A percentile compares a stretch with the other conserved stretches of the same genome.
Evolutionary conservation across 108 stramenopile species (phyloP).

Genomic region (Hondaea fermentalgiana): DNA sequence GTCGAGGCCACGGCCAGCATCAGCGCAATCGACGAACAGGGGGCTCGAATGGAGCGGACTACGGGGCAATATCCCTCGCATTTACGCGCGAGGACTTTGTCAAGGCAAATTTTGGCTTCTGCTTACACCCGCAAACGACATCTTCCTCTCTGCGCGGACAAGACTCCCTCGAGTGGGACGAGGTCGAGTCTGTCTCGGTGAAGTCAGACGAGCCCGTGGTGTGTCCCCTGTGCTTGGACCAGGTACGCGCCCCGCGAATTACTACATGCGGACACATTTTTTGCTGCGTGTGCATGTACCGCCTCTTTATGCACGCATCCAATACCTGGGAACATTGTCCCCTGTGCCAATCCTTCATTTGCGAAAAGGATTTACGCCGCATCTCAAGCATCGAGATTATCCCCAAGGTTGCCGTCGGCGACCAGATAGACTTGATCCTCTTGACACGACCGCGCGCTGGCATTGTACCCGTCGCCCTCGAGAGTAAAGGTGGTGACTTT

Average conservation of each 20-base stretch:
- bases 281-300: background rate
- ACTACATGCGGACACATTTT: background rate
- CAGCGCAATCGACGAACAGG: background rate
- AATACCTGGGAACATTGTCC: background rate
- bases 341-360: background rate
- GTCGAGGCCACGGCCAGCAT: background rate
- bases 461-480: background rate
- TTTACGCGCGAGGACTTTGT: background rate
- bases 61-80: background rate
- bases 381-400: background rate
- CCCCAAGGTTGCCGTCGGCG: background rate
- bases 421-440: background rate
- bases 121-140: background rate
- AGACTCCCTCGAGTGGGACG: background rate
- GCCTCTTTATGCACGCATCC: background rate
- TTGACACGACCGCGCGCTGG: background rate
- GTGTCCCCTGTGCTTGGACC: background rate
- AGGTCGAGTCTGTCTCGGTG: background rate
- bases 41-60: background rate
- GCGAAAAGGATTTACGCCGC: background rate
- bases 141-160: background rate
- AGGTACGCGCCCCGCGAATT: background rate
- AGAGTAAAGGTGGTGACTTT: background rate
- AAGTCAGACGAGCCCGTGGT: background rate
- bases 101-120: background rate